phyloP scores from a whole-genome alignment of 225 moss, liverwort and hornwort species.

The Lunularia cruciata region DNA sequence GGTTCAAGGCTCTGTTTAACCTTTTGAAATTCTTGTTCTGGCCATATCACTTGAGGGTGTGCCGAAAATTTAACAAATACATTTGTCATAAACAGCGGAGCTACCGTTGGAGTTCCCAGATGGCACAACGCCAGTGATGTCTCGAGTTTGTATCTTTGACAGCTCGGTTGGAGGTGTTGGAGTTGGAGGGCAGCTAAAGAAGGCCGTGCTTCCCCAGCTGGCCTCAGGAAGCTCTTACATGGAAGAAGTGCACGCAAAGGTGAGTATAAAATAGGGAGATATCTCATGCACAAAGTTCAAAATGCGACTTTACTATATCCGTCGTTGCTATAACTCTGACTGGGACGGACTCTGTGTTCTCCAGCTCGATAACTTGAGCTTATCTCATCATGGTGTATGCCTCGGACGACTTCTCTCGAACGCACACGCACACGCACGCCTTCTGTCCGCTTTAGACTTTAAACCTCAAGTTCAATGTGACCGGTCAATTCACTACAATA shows the following conservation, averaged over 20 bases:
- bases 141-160: conserved; percentile 91
- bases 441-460: too few relatives aligned
- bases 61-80: background rate
- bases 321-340: too few relatives aligned
- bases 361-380: too few relatives aligned
- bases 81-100: conserved; percentile 62
- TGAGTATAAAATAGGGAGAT: background rate
- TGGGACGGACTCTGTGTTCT: too few relatives aligned
- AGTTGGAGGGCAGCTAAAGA: conserved; percentile 73
- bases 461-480: too few relatives aligned
- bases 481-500: too few relatives aligned
- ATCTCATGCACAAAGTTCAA: too few relatives aligned
- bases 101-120: conserved; percentile 99
- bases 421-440: too few relatives aligned
- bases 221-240: conserved; percentile 81
- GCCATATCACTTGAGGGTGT: background rate
- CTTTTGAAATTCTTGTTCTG: background rate
- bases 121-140: conserved; percentile 98
- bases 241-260: conserved; percentile 98
- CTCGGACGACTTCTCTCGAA: too few relatives aligned
- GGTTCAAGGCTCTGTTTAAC: background rate
- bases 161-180: conserved; percentile 81
- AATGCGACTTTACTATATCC: too few relatives aligned
- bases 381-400: too few relatives aligned
- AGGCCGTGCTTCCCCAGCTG: conserved; percentile 83